These are phyloP conservation scores for Trichoderma asperellum DNA, from an alignment of 2,329 filamentous ascomycete species.

Conservation along the genomic window DNA sequence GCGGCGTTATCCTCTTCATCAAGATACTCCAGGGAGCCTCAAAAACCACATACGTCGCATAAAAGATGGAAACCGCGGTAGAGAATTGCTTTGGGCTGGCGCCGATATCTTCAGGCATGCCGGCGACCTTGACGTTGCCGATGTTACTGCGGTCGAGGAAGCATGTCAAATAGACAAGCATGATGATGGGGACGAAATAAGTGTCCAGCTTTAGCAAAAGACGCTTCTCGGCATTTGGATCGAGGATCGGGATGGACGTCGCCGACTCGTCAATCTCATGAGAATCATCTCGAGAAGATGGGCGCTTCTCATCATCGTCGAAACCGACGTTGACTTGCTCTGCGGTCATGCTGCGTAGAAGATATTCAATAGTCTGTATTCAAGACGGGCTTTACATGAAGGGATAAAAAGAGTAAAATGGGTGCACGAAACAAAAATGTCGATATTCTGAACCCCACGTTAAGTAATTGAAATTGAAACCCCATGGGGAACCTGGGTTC, in stretches of 20 bases:
- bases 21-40: constrained; percentile 41
- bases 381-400: not conserved
- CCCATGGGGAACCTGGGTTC: constrained; percentile 20
- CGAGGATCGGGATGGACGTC: constrained; percentile 34
- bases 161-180: constrained; percentile 58
- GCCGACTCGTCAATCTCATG: constrained; percentile 2
- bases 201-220: constrained; percentile 42
- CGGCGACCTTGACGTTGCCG: constrained; percentile 42
- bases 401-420: not conserved
- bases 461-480: not conserved
- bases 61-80: constrained; percentile 42
- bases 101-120: constrained; percentile 42
- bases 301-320: constrained; percentile 17
- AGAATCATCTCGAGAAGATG: constrained; percentile 11
- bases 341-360: not conserved
- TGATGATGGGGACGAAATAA: constrained; percentile 51
- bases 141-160: constrained; percentile 61
- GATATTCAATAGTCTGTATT: not conserved
- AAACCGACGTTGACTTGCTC: not conserved
- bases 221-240: constrained; percentile 38
- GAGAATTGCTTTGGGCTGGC: constrained; percentile 40
- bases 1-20: constrained; percentile 41
- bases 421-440: not conserved
- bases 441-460: not conserved
- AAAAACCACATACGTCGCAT: constrained; percentile 40